Evolutionary conservation across 2,329 filamentous ascomycete genomes (phyloP).

Genomic region (Myriosclerotinia curreyana): DNA sequence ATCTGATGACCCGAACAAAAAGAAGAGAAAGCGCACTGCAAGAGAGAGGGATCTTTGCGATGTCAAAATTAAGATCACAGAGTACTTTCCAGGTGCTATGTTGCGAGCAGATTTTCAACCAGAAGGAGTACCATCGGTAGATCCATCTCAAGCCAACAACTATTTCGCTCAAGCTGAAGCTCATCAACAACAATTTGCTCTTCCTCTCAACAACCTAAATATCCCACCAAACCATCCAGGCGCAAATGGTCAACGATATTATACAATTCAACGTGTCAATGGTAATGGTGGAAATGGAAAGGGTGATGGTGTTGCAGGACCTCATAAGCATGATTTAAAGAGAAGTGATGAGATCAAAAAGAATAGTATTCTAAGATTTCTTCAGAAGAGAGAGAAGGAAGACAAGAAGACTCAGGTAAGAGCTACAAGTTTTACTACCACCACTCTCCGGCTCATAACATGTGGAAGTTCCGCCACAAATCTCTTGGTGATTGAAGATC

Average conservation of each 20-base stretch:
- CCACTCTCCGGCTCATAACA: background rate
- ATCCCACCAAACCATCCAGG: slow-evolving; percentile 47
- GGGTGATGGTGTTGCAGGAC: slow-evolving; percentile 64
- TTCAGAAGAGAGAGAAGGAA: slow-evolving; percentile 63
- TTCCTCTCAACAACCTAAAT: slow-evolving; percentile 43
- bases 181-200: slow-evolving; percentile 42
- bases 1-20: slow-evolving; percentile 75
- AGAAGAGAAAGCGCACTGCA: slow-evolving; percentile 75
- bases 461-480: background rate
- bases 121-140: slow-evolving; percentile 32
- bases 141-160: slow-evolving; percentile 33
- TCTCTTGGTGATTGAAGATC: background rate
- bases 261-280: slow-evolving; percentile 75
- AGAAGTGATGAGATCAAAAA: slow-evolving; percentile 79
- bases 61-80: slow-evolving; percentile 83
- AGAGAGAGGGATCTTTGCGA: slow-evolving; percentile 76
- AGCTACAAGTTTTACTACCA: slow-evolving; percentile 26
- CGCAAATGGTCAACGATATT: slow-evolving; percentile 55
- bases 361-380: slow-evolving; percentile 67
- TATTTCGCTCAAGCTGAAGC: slow-evolving; percentile 35
- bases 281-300: slow-evolving; percentile 72
- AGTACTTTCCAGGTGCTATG: slow-evolving; percentile 62
- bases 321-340: slow-evolving; percentile 70
- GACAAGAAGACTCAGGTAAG: slow-evolving; percentile 58
- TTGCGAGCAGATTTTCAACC: slow-evolving; percentile 37